Conservation (phyloP, 2,329 filamentous ascomycete genomes). For the Sclerotinia minor region DNA sequence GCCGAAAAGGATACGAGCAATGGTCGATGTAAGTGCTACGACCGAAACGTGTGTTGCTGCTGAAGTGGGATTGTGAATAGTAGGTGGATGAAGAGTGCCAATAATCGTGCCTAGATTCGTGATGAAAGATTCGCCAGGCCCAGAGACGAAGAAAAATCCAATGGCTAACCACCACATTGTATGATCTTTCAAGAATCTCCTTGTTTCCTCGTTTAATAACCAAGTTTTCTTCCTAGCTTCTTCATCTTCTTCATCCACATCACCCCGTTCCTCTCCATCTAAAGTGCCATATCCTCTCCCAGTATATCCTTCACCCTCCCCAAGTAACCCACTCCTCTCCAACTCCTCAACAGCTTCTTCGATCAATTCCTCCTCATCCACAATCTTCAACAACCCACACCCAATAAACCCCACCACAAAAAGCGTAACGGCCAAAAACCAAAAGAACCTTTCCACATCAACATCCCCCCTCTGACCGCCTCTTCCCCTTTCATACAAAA, state of each 20-base stretch:
- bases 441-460: slow-evolving; percentile 81
- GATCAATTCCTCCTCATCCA: slow-evolving; percentile 84
- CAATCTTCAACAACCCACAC: slow-evolving; percentile 70
- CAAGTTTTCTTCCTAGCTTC: slow-evolving; percentile 76
- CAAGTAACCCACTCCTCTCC: slow-evolving; percentile 82
- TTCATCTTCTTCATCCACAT: slow-evolving; percentile 49
- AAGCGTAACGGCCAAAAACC: slow-evolving; percentile 77
- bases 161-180: slow-evolving; percentile 96
- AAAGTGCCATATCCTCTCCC: slow-evolving; percentile 64
- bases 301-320: slow-evolving; percentile 71
- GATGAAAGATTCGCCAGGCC: slow-evolving; percentile 92
- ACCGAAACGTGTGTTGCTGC: slow-evolving; percentile 90
- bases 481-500: slow-evolving; percentile 68
- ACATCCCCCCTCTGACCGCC: slow-evolving; percentile 65
- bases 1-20: slow-evolving; percentile 87
- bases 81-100: slow-evolving; percentile 72
- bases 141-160: slow-evolving; percentile 80
- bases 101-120: slow-evolving; percentile 97
- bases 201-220: slow-evolving; percentile 88
- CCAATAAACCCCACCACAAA: slow-evolving; percentile 71
- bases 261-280: slow-evolving; percentile 36
- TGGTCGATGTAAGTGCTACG: slow-evolving; percentile 83
- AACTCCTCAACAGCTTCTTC: slow-evolving; percentile 87
- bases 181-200: slow-evolving; percentile 77
- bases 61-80: slow-evolving; percentile 52